Conservation (phyloP, 1,284 basidiomycete species). For the Trametes sp. region DNA sequence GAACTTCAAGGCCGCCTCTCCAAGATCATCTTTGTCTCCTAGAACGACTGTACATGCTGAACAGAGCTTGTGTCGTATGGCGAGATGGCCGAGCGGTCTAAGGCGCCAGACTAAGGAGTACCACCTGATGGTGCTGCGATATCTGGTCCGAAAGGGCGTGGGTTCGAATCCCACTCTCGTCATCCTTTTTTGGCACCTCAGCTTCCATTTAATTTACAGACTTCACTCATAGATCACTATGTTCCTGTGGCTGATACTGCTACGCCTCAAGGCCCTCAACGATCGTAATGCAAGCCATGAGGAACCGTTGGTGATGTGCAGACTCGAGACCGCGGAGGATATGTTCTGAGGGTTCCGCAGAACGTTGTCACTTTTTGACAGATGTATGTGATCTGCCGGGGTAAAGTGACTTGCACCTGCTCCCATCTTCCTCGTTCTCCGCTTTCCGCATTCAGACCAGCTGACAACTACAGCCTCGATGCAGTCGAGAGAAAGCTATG, state of each 20-base stretch:
- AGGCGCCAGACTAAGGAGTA: conserved; percentile 82
- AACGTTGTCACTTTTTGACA: conserved; percentile 1
- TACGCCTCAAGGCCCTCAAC: no score
- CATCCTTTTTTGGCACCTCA: no score
- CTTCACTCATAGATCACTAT: no score
- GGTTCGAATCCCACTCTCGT: conserved; percentile 52
- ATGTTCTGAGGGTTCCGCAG: neutral
- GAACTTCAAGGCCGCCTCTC: no score
- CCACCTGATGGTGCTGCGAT: no score
- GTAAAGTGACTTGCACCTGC: neutral
- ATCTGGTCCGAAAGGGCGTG: conserved; percentile 49
- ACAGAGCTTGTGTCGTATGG: no score
- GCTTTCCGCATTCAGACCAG: neutral
- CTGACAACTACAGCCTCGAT: neutral
- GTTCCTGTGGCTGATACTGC: no score
- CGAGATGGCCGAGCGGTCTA: conserved; percentile 85
- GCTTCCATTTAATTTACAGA: no score
- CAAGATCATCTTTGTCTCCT: no score
- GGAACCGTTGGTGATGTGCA: no score
- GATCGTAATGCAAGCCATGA: no score
- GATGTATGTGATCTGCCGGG: neutral
- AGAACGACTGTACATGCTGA: no score
- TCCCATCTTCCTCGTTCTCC: neutral
- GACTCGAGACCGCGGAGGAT: neutral
- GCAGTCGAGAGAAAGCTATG: neutral